Conservation (phyloP, 148 eudicot genomes). For the Silene latifolia region DNA sequence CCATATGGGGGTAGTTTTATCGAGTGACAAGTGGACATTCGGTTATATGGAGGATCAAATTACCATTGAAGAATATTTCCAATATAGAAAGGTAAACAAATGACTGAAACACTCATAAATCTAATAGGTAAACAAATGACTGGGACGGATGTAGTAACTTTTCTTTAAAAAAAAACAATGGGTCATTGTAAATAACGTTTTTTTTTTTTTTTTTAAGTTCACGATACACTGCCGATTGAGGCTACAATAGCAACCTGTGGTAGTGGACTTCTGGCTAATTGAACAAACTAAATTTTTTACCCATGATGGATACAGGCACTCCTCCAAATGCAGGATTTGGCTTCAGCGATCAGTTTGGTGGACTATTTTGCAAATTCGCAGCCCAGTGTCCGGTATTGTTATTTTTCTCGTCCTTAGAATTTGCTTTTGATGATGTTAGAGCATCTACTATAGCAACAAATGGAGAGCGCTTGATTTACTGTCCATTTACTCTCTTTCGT, state of each 20-base stretch:
- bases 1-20: no score
- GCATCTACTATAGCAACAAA: neutral
- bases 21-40: no score
- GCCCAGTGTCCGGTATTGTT: conserved; percentile 37
- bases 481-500: neutral
- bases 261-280: neutral
- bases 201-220: no score
- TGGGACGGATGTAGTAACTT: no score
- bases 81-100: no score
- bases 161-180: no score
- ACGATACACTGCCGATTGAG: neutral
- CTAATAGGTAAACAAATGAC: no score
- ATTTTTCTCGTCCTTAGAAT: neutral
- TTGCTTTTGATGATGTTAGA: neutral
- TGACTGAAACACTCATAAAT: no score
- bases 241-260: neutral
- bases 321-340: conserved; percentile 41
- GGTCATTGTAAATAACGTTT: no score
- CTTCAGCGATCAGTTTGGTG: conserved; percentile 33
- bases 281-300: neutral
- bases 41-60: no score
- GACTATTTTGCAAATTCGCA: conserved; percentile 32
- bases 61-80: no score
- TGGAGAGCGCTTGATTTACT: neutral
- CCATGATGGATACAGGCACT: conserved; percentile 32